phyloP scores from a whole-genome alignment of 768 basidiomycete species.

The Auriscalpium microsporum region DNA sequence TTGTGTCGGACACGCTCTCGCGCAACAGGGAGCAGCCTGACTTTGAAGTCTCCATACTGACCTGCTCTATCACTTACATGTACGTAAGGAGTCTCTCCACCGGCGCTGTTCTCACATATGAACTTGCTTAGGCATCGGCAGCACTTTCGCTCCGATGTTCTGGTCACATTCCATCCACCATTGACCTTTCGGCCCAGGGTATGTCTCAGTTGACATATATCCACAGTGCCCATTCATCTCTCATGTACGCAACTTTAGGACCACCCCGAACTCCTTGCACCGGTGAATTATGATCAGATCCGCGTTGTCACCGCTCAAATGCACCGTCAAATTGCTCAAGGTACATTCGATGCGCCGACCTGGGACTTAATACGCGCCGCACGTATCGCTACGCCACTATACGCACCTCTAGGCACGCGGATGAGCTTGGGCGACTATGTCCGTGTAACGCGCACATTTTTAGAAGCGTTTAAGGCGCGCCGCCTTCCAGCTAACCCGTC shows the following conservation, averaged over 20 bases:
- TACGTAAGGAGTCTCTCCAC: slow-evolving; percentile 21
- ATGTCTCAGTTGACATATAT: not conserved
- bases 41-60: slow-evolving; percentile 65
- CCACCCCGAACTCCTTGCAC: slow-evolving; percentile 63
- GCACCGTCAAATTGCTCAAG: slow-evolving; percentile 61
- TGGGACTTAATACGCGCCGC: slow-evolving; percentile 72
- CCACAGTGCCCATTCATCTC: not conserved
- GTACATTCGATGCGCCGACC: slow-evolving; percentile 77
- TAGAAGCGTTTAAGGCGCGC: slow-evolving; percentile 59
- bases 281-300: slow-evolving; percentile 54
- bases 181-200: slow-evolving; percentile 60
- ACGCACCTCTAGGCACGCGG: slow-evolving; percentile 78
- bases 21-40: slow-evolving; percentile 57
- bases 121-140: slow-evolving; percentile 51
- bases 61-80: slow-evolving; percentile 82
- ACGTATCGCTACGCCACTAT: slow-evolving; percentile 72
- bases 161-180: slow-evolving; percentile 74
- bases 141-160: slow-evolving; percentile 81
- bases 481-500: slow-evolving; percentile 20
- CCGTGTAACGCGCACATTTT: slow-evolving; percentile 62
- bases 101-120: slow-evolving; percentile 2
- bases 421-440: slow-evolving; percentile 85
- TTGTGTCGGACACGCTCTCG: slow-evolving; percentile 71
- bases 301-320: slow-evolving; percentile 53
- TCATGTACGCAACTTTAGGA: slow-evolving; percentile 31